These are phyloP conservation scores for Melampsora americana DNA, from an alignment of 1,284 basidiomycete species.

Conservation along the genomic window DNA sequence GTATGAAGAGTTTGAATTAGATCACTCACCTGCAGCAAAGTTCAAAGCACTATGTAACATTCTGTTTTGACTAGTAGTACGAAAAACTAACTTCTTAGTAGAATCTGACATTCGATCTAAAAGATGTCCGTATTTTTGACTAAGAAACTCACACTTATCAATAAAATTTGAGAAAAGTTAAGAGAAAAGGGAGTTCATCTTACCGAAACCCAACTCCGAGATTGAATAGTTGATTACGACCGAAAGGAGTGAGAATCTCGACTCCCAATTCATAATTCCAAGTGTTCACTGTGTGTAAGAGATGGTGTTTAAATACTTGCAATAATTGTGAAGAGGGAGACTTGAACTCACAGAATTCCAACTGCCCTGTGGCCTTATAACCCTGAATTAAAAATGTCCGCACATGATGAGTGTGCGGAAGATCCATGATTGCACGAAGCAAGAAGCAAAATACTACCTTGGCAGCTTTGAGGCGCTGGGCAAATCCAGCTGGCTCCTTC, in stretches of 20 bases:
- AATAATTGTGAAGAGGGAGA: neutral
- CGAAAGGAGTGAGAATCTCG: constrained; percentile 59
- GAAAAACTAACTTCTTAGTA: constrained; percentile 37
- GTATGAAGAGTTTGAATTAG: neutral
- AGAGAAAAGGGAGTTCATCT: neutral
- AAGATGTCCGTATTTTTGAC: constrained; percentile 43
- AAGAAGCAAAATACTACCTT: constrained; percentile 11
- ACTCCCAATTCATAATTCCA: constrained; percentile 53
- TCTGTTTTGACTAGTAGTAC: constrained; percentile 42
- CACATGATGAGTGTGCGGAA: neutral
- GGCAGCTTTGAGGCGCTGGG: constrained; percentile 31
- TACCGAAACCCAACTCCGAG: constrained; percentile 44
- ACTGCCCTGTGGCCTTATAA: constrained; percentile 30
- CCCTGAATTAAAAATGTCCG: constrained; percentile 1
- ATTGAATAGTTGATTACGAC: constrained; percentile 56
- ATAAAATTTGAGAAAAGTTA: neutral
- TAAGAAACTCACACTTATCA: neutral
- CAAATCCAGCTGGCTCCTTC: constrained; percentile 36
- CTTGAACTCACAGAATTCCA: constrained; percentile 39
- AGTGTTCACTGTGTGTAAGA: constrained; percentile 25
- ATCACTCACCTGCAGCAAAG: constrained; percentile 42
- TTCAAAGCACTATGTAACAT: constrained; percentile 43
- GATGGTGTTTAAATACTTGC: neutral
- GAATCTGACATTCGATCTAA: constrained; percentile 15
- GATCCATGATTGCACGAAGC: neutral